Evolutionary conservation across 208 protist genomes (phyloP).

Genomic region (Angomonas deanei): DNA sequence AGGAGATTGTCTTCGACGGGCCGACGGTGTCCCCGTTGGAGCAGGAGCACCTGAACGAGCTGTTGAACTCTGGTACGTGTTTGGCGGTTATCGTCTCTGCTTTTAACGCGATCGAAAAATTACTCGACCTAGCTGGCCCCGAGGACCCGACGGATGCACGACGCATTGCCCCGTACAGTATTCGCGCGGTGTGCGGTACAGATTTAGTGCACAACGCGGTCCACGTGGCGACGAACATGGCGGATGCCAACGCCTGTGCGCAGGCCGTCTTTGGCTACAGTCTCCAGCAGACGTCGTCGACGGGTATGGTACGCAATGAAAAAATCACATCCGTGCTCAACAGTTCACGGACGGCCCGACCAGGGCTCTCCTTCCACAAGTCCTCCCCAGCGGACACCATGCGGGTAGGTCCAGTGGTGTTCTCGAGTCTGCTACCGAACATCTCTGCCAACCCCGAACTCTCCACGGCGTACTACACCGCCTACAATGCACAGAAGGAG

Average conservation of each 20-base stretch:
- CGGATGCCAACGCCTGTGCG: constrained; percentile 45
- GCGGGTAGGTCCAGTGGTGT: not conserved
- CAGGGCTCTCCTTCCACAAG: not conserved
- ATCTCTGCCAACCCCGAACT: not conserved
- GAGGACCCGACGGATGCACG: constrained; percentile 55
- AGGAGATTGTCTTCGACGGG: too few relatives aligned
- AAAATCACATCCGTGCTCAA: not conserved
- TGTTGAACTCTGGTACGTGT: constrained; percentile 51
- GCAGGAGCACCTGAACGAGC: constrained; percentile 29
- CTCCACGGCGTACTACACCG: not conserved
- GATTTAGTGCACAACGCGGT: constrained; percentile 62
- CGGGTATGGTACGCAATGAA: not conserved
- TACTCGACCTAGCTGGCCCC: constrained; percentile 58
- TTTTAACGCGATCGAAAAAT: constrained; percentile 47
- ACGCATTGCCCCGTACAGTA: constrained; percentile 28
- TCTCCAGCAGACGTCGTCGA: not conserved
- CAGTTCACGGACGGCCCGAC: not conserved
- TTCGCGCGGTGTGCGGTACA: constrained; percentile 52
- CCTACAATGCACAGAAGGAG: not conserved
- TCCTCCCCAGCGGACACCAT: not conserved
- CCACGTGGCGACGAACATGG: constrained; percentile 38
- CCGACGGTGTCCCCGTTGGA: not conserved
- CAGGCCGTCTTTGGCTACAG: constrained; percentile 51
- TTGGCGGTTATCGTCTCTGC: constrained; percentile 49
- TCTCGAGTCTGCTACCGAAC: not conserved